Conservation (phyloP, 2,329 filamentous ascomycete genomes). For the Neonectria punicea region DNA sequence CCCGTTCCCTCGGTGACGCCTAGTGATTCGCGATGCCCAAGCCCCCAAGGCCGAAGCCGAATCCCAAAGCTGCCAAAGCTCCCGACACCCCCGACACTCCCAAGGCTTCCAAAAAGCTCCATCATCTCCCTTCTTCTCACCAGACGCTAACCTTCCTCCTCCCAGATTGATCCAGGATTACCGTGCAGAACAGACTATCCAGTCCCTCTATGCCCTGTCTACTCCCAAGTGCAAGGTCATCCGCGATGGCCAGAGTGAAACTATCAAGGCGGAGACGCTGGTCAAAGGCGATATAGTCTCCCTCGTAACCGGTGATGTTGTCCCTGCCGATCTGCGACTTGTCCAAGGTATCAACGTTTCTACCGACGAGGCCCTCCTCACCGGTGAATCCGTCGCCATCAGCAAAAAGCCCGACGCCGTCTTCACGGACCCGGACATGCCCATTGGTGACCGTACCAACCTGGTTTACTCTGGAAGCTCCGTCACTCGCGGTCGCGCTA, state of each 20-base stretch:
- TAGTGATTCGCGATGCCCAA: constrained; percentile 39
- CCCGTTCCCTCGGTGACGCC: constrained; percentile 42
- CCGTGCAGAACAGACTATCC: constrained; percentile 70
- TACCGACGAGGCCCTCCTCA: constrained; percentile 79
- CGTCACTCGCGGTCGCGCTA: constrained; percentile 76
- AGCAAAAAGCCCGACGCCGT: constrained; percentile 70
- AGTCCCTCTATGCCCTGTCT: constrained; percentile 67
- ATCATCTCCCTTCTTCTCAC: constrained; percentile 27
- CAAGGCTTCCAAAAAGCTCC: constrained; percentile 41
- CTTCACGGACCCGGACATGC: constrained; percentile 63
- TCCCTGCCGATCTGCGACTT: constrained; percentile 75
- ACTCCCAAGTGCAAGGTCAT: constrained; percentile 69
- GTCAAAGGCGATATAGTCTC: constrained; percentile 74
- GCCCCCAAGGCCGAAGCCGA: constrained; percentile 42
- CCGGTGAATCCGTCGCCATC: constrained; percentile 77
- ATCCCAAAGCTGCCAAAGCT: constrained; percentile 44
- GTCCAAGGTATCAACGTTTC: constrained; percentile 77
- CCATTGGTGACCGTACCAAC: constrained; percentile 76
- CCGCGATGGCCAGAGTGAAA: constrained; percentile 61
- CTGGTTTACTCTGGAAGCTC: constrained; percentile 78
- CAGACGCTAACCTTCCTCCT: constrained; percentile 40
- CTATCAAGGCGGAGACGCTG: constrained; percentile 65
- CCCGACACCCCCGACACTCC: constrained; percentile 19
- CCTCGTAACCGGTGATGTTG: constrained; percentile 72
- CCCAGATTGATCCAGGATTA: constrained; percentile 68